A percentile compares a stretch with the other conserved stretches of the same genome.
These are phyloP conservation scores for Boletus subluridellus DNA, from an alignment of 1,284 basidiomycete genomes.

Conservation along the genomic window DNA sequence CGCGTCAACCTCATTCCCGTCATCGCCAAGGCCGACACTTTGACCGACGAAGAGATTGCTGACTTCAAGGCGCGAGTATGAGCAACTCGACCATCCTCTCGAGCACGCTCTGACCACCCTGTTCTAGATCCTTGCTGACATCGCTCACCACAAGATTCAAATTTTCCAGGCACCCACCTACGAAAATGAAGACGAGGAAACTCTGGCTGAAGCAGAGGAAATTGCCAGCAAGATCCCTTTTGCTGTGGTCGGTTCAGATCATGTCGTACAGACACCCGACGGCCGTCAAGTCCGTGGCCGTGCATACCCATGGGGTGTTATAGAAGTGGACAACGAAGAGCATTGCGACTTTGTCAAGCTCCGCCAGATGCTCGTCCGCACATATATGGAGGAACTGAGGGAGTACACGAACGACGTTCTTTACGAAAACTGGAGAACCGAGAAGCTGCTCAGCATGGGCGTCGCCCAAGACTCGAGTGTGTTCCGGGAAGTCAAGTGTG, in stretches of 20 bases:
- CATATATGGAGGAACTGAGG: slow-evolving; percentile 96
- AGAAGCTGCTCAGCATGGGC: slow-evolving; percentile 93
- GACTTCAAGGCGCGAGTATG: slow-evolving; percentile 88
- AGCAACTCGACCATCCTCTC: not conserved
- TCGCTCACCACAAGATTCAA: slow-evolving; percentile 88
- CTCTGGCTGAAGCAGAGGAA: slow-evolving; percentile 90
- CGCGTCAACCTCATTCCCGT: slow-evolving; percentile 97
- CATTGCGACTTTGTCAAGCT: slow-evolving; percentile 99
- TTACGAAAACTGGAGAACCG: slow-evolving; percentile 95
- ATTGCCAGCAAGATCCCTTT: slow-evolving; percentile 97
- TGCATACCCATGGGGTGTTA: slow-evolving; percentile 93
- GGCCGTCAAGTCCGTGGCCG: slow-evolving; percentile 90
- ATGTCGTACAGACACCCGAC: slow-evolving; percentile 74
- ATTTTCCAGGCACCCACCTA: slow-evolving; percentile 96
- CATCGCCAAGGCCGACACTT: slow-evolving; percentile 93
- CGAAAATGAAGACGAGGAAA: slow-evolving; percentile 96
- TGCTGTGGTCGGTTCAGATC: slow-evolving; percentile 91
- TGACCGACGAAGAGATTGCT: slow-evolving; percentile 91
- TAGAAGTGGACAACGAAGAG: slow-evolving; percentile 97
- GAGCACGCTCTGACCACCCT: not conserved
- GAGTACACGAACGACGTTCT: slow-evolving; percentile 92
- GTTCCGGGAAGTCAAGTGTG: slow-evolving; percentile 97
- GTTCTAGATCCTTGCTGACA: slow-evolving; percentile 82
- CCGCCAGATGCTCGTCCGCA: slow-evolving; percentile 95
- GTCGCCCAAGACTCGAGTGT: slow-evolving; percentile 94